phyloP scores from a whole-genome alignment of 2,329 filamentous ascomycete species.

The Neofusicoccum ribis region DNA sequence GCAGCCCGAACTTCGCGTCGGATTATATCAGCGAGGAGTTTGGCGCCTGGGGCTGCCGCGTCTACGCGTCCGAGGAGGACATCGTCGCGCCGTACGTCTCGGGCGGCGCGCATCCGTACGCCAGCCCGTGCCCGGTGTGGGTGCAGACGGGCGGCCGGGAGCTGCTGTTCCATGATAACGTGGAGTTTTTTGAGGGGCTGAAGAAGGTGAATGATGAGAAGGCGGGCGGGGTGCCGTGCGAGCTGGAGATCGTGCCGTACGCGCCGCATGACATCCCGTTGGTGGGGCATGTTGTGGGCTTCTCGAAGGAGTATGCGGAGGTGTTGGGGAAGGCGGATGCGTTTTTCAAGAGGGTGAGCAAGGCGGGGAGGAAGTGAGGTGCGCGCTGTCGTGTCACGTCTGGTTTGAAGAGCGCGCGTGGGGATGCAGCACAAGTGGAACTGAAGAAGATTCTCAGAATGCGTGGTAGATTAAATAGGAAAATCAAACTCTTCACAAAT shows the following conservation, averaged over 20 bases:
- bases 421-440: background rate
- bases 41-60: conserved; percentile 45
- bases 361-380: background rate
- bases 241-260: conserved; percentile 37
- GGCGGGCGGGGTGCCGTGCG: conserved; percentile 11
- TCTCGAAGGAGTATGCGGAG: conserved; percentile 39
- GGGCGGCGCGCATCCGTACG: conserved; percentile 41
- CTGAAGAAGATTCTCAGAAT: no score
- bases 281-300: conserved; percentile 44
- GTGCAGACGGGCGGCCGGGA: conserved; percentile 45
- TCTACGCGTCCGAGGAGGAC: conserved; percentile 26
- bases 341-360: conserved; percentile 23
- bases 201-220: conserved; percentile 32
- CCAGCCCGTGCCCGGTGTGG: conserved; percentile 42
- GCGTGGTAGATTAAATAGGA: no score
- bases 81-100: conserved; percentile 40
- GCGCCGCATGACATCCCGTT: conserved; percentile 51
- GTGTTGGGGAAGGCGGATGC: conserved; percentile 40
- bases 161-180: conserved; percentile 43
- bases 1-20: conserved; percentile 36
- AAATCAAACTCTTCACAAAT: no score
- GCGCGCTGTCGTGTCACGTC: background rate
- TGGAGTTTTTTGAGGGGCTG: conserved; percentile 41
- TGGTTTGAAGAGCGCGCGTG: no score
- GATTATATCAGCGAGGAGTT: conserved; percentile 46